Evolutionary conservation across 495 filamentous ascomycete genomes (phyloP), one percentile per base, ranked within the genome.

Genomic region (Penicillium maclennaniae): DNA sequence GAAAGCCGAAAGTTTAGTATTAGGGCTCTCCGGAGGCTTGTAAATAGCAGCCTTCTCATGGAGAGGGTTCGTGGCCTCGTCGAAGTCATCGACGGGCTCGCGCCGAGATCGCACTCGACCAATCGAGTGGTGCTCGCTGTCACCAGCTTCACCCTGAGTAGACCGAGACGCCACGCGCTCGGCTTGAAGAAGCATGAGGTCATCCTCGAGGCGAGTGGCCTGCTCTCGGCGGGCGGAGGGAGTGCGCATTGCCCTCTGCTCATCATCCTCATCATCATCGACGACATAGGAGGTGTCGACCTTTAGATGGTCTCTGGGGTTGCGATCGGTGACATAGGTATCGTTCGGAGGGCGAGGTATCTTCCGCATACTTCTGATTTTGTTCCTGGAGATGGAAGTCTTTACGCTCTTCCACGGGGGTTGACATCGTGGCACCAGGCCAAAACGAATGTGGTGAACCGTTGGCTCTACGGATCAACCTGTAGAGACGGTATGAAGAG

Each of bases 61-160:
- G 14, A 89, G 68, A 0, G 87, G 87, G 46, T 87, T 88, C 16
- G 87, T 89, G 10, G 79, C 81, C 47, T 83, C 75, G 60, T 91
- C 87, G 67, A 97, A 96, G 55, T 92, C 88, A 68, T 96, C 92
- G n/a, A 91, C 76, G 3, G 77, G 74, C 16, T 84, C 80, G 21
- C 72, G 69, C 17, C 70, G 73, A 26, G 74, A 80, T 43, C 80
- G 72, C 1, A 79, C 71, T 16, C 79, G 75, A 46, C 68, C 67
- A 34, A 84, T 72, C 0, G 78, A 80, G 26, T 58, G 63, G 7
- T 54, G 69, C 25, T 61, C 76, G 53, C 53, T 69, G 37, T 68
- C 67, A 51, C 62, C 61, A 2, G 65, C 55, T 6, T 68, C 72
- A 27, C 75, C 73, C 43, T 82, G 71, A 15, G 83, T 69, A 16